These are phyloP conservation scores for Zopfochytrium polystomum DNA, from an alignment of 371 early-diverging fungal genomes.

Conservation along the genomic window DNA sequence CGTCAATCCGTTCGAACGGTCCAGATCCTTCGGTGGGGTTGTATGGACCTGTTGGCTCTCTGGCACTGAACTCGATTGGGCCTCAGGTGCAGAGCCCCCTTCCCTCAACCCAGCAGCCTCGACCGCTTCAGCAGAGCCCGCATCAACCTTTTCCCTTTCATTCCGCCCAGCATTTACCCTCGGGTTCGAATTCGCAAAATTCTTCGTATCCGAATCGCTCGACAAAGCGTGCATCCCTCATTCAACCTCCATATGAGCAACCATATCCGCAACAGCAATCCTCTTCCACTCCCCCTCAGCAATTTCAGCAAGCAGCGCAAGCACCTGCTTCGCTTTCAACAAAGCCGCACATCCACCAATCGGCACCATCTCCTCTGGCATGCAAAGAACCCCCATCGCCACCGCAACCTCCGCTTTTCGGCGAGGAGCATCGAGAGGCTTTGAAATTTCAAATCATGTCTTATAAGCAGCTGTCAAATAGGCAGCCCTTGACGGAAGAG, in stretches of 20 bases:
- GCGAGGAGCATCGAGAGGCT: conserved; percentile 3
- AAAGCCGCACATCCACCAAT: too few relatives aligned
- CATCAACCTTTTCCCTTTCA: too few relatives aligned
- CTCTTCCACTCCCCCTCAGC: neutral
- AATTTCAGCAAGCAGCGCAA: neutral
- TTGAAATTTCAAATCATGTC: conserved; percentile 71
- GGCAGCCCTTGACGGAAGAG: conserved; percentile 60
- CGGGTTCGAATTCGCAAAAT: too few relatives aligned
- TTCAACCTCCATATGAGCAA: neutral
- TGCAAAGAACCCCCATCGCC: neutral
- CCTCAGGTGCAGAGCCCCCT: too few relatives aligned
- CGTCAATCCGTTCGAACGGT: too few relatives aligned
- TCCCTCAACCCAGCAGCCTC: too few relatives aligned
- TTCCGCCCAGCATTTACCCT: too few relatives aligned
- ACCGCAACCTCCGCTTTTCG: neutral
- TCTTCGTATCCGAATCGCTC: neutral
- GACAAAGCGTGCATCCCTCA: neutral
- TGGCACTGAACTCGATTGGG: too few relatives aligned
- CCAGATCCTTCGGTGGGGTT: too few relatives aligned
- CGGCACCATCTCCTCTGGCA: neutral
- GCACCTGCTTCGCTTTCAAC: too few relatives aligned
- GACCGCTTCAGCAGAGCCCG: too few relatives aligned
- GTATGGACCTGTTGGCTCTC: too few relatives aligned
- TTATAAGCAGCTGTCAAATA: conserved; percentile 67
- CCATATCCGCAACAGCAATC: neutral